Base-by-base conservation (phyloP, 2,329 filamentous ascomycete species). In the Fusarium sp. region DNA sequence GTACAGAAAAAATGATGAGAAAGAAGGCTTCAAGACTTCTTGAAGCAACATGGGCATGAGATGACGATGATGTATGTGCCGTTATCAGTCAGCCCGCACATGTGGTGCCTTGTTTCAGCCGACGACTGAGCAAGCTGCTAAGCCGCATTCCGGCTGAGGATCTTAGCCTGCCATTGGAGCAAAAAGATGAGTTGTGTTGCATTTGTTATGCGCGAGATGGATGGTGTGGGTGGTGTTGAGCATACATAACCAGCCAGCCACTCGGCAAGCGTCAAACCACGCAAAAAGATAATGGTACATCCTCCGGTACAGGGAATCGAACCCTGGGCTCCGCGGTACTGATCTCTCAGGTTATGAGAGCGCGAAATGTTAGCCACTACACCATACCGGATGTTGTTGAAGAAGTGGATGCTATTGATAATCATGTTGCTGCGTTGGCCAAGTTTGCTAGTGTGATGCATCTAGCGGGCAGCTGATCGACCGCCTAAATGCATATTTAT, bases 301-400 rank as follows among this genome's bases (percentile, higher is more conserved):
- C 10, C 46, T 32, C 31, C 46, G 44, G 44, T 49, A 42, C 10
- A 25, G 34, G 44, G 34, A 41, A 38, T 38, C 26, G 41, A 47
- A 41, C 38, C 31, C 45, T 48, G 45, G 45, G 45, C 45, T 48
- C 45, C 45, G 45, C 45, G 45, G 45, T 39, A 48, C 34, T 40
- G 12, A 35, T 60, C 62, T 43, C 67, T 66, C 59, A 66, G n/a
- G 52, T 64, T 54, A 53, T 69, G 68, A 69, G 40, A 70, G 68
- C 68, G 68, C 61, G 64, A 69, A 69, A 70, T 70, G 68, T 70
- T 70, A 65, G 68, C 68, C 66, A 70, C 64, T 70, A 70, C 68
- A 70, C 65, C 67, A 70, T 70, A 69, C 67, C 67, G 67, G 67
- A 70, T 59, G 40, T 22, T 42, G 40, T 42, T 29, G 26, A 1